Evolutionary conservation across 495 filamentous ascomycete species (phyloP).

Genomic region (Sporormia fimetaria): DNA sequence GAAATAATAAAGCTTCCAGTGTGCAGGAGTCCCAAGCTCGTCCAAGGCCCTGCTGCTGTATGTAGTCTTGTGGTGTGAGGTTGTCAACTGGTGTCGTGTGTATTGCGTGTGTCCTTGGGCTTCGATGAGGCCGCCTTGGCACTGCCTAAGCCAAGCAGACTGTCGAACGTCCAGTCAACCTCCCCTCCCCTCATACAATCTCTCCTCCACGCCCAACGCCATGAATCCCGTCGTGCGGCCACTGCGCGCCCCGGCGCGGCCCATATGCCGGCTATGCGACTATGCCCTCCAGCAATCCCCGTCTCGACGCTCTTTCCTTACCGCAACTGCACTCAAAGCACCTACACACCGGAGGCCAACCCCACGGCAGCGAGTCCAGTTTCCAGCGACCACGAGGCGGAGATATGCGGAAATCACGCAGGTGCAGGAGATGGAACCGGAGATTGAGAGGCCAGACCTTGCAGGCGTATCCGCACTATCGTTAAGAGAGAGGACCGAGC

Average conservation of each 20-base stretch:
- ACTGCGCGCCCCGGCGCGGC: constrained; percentile 13
- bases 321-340: constrained; percentile 8
- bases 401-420: neutral
- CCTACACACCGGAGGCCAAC: constrained; percentile 11
- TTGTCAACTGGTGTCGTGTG: neutral
- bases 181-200: constrained; percentile 1
- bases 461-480: neutral
- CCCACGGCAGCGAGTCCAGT: constrained; percentile 1
- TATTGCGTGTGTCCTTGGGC: neutral
- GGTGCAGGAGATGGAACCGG: constrained; percentile 5
- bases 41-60: no score
- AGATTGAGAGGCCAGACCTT: neutral
- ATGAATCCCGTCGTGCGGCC: constrained; percentile 18
- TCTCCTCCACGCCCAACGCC: constrained; percentile 1
- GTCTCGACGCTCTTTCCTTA: constrained; percentile 12
- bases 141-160: constrained; percentile 6
- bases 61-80: constrained; percentile 5
- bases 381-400: constrained; percentile 6
- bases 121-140: constrained; percentile 1
- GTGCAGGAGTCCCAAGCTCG: no score
- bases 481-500: constrained; percentile 1
- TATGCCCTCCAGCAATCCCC: constrained; percentile 21
- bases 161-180: constrained; percentile 8
- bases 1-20: no score
- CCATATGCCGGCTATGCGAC: constrained; percentile 24